phyloP scores from a whole-genome alignment of 306 rosid species.

The Cyclanthera cordifolia region DNA sequence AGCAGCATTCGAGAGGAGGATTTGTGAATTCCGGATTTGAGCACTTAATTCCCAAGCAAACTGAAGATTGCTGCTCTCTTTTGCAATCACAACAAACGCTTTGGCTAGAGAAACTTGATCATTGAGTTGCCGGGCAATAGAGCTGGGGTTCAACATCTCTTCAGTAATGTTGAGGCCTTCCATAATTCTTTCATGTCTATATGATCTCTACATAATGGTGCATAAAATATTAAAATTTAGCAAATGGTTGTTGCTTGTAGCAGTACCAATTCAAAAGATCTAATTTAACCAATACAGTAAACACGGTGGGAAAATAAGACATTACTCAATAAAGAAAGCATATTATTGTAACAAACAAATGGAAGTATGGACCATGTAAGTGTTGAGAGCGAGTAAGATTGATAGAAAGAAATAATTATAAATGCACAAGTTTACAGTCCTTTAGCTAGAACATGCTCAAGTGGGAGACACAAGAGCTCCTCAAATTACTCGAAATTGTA shows the following conservation, averaged over 20 bases:
- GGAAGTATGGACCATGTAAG: background rate
- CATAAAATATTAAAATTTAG: background rate
- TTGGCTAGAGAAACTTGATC: constrained; percentile 70
- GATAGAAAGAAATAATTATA: background rate
- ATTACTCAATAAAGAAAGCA: background rate
- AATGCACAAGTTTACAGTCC: background rate
- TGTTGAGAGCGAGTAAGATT: background rate
- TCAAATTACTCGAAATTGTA: background rate
- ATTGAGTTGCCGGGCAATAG: constrained; percentile 46
- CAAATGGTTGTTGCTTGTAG: background rate
- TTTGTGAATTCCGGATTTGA: constrained; percentile 58
- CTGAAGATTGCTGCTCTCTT: constrained; percentile 63
- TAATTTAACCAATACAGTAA: background rate
- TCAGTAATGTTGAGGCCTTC: constrained; percentile 68
- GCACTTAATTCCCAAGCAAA: constrained; percentile 82
- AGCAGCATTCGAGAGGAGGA: constrained; percentile 62
- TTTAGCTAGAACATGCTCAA: background rate
- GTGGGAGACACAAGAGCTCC: background rate
- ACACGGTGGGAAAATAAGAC: background rate
- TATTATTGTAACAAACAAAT: background rate
- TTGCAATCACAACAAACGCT: constrained; percentile 62
- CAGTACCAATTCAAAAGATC: background rate
- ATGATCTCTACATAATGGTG: constrained; percentile 33
- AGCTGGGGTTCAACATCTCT: constrained; percentile 52
- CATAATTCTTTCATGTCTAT: constrained; percentile 44